A percentile compares a stretch with the other conserved stretches of the same genome.
phyloP scores from a whole-genome alignment of 257 asterid genomes.

The Salvia hispanica region DNA sequence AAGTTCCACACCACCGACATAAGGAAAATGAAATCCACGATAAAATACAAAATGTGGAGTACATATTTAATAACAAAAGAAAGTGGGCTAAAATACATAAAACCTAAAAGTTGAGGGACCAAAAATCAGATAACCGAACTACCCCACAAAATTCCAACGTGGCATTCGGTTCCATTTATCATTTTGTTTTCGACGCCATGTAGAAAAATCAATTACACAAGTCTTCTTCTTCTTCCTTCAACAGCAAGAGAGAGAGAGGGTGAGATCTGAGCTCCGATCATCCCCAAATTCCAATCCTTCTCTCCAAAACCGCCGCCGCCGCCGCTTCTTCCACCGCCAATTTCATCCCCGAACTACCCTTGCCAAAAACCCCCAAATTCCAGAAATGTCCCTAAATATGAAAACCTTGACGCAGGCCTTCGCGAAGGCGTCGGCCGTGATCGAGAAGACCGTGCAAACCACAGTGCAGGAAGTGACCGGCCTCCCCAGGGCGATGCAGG shows the following conservation, averaged over 20 bases:
- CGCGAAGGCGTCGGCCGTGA: conserved; percentile 92
- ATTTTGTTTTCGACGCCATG: conserved; percentile 29
- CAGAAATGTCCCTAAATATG: conserved; percentile 85
- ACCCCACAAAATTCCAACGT: conserved; percentile 32
- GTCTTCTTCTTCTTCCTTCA: conserved; percentile 6
- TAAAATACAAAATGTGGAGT: neutral
- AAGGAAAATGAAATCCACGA: too few relatives aligned
- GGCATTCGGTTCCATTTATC: conserved; percentile 27
- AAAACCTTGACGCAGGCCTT: conserved; percentile 89
- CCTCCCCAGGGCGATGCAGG: conserved; percentile 80
- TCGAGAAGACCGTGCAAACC: conserved; percentile 95
- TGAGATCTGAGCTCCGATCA: conserved; percentile 53
- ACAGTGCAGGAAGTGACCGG: conserved; percentile 99
- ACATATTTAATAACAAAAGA: conserved; percentile 10
- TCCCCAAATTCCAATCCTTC: conserved; percentile 32
- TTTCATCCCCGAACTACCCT: conserved; percentile 22
- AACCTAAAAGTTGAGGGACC: neutral
- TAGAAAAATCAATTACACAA: conserved; percentile 16
- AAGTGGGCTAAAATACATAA: conserved; percentile 1
- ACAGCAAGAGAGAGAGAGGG: conserved; percentile 29
- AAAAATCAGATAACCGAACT: neutral
- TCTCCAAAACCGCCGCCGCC: conserved; percentile 33
- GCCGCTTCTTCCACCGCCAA: neutral
- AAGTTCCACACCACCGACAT: too few relatives aligned
- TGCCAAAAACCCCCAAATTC: conserved; percentile 4